Conservation (phyloP, 2,329 filamentous ascomycete species). For the Pseudocercospora eumusae region DNA sequence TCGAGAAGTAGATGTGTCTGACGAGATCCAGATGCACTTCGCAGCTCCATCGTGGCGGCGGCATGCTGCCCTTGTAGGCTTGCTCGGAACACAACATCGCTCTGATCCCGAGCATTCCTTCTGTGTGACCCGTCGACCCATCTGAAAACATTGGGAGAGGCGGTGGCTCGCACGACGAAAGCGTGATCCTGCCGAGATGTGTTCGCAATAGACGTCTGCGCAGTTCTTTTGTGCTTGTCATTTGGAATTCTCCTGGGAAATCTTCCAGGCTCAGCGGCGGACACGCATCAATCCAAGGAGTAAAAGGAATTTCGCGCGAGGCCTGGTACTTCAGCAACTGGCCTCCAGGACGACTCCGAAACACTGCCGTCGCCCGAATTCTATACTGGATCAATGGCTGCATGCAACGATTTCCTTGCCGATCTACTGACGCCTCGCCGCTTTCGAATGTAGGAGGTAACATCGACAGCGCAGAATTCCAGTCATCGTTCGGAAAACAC, state of each 20-base stretch:
- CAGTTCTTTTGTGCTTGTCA: not conserved
- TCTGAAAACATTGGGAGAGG: not conserved
- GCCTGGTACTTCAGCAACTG: not conserved
- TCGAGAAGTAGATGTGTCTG: not conserved
- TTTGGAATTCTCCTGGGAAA: conserved; percentile 12
- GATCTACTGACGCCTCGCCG: conserved; percentile 6
- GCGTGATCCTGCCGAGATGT: not conserved
- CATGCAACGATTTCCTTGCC: conserved; percentile 12
- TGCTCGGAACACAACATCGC: not conserved
- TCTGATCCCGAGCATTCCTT: not conserved
- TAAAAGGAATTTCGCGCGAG: not conserved
- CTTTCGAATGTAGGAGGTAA: conserved; percentile 7
- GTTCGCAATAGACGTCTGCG: conserved; percentile 9
- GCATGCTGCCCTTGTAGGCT: not conserved
- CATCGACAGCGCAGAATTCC: conserved; percentile 1
- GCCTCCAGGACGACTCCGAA: not conserved
- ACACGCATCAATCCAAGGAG: not conserved
- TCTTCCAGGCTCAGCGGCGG: conserved; percentile 9
- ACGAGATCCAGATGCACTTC: conserved; percentile 8
- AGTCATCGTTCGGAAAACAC: conserved; percentile 11
- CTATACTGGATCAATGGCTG: conserved; percentile 12
- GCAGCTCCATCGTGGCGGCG: conserved; percentile 8
- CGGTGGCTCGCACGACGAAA: not conserved
- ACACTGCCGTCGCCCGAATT: conserved; percentile 3
- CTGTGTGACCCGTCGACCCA: not conserved